phyloP scores from a whole-genome alignment of 495 filamentous ascomycete species.

The Endocarpon pusillum region DNA sequence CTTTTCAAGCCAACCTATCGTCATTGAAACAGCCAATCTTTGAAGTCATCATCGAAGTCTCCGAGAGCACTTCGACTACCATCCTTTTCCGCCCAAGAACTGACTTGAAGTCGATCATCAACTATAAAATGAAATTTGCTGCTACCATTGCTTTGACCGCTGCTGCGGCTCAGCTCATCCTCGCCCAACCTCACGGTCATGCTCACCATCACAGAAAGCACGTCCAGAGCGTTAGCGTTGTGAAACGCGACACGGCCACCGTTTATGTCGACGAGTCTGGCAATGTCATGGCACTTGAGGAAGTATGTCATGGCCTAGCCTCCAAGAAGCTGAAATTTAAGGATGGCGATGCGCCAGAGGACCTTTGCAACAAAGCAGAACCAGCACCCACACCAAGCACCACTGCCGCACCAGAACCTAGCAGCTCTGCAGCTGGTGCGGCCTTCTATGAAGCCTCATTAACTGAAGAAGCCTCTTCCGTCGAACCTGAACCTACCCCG shows the following conservation, averaged over 20 bases:
- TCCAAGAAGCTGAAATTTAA: conserved; percentile 31
- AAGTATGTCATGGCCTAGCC: conserved; percentile 46
- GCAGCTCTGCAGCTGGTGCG: conserved; percentile 12
- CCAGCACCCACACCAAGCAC: conserved; percentile 9
- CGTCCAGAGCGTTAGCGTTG: too few species aligned
- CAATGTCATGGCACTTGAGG: too few species aligned
- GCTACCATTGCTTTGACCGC: conserved; percentile 2
- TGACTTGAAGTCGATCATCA: too few species aligned
- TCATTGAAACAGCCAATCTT: too few species aligned
- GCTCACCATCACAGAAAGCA: too few species aligned
- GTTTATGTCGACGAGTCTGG: too few species aligned
- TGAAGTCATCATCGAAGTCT: too few species aligned
- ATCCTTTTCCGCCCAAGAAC: too few species aligned
- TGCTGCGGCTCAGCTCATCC: conserved; percentile 4
- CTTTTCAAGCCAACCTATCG: too few species aligned
- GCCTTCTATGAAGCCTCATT: conserved; percentile 19
- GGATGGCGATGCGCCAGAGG: conserved; percentile 14
- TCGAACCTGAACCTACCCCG: neutral
- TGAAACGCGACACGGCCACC: too few species aligned
- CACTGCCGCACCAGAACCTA: conserved; percentile 8
- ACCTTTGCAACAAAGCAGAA: conserved; percentile 16
- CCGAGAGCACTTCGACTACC: too few species aligned
- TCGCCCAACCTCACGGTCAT: conserved; percentile 3
- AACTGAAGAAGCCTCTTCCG: too few species aligned
- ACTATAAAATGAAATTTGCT: conserved; percentile 5